A percentile compares a stretch with the other conserved stretches of the same genome.
Evolutionary conservation across 371 early-diverging fungal genomes (phyloP).

Genomic region (Coemansia sp.): DNA sequence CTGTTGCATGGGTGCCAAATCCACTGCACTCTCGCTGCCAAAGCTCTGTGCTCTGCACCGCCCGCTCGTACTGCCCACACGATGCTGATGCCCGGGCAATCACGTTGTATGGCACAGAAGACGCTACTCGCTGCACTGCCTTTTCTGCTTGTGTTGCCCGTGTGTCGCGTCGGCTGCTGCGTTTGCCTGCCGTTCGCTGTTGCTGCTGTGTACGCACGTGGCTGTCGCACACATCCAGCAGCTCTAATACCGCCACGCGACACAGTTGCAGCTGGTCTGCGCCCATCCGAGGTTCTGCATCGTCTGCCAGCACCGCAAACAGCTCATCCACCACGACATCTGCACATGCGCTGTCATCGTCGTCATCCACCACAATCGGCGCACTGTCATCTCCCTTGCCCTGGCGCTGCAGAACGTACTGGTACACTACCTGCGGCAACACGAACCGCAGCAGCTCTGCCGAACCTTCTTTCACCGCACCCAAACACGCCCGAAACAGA

Average conservation of each 20-base stretch:
- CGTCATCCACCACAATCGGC: constrained; percentile 27
- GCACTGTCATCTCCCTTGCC: neutral
- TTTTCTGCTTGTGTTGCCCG: constrained; percentile 29
- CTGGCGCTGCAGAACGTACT: constrained; percentile 24
- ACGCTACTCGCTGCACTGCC: constrained; percentile 17
- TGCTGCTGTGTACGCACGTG: constrained; percentile 36
- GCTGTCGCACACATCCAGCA: constrained; percentile 27
- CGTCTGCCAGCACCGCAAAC: constrained; percentile 22
- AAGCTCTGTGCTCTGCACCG: constrained; percentile 33
- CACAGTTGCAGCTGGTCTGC: constrained; percentile 39
- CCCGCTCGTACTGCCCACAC: constrained; percentile 44
- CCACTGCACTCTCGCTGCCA: constrained; percentile 24
- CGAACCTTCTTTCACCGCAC: constrained; percentile 37
- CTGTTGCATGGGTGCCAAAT: constrained; percentile 17
- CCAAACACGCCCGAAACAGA: constrained; percentile 37
- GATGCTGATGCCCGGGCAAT: constrained; percentile 38
- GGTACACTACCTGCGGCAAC: constrained; percentile 39
- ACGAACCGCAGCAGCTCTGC: constrained; percentile 33
- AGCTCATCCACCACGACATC: constrained; percentile 18
- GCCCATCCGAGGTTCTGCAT: constrained; percentile 5
- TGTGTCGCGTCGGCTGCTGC: constrained; percentile 27
- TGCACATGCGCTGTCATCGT: constrained; percentile 15
- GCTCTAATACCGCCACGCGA: constrained; percentile 32
- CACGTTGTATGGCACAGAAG: constrained; percentile 12
- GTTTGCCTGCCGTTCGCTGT: constrained; percentile 16